Percentiles rank a stretch among this genome's conserved stretches.
Evolutionary conservation across 2,329 filamentous ascomycete species (phyloP).

Genomic region (Fusarium guadeloupense): DNA sequence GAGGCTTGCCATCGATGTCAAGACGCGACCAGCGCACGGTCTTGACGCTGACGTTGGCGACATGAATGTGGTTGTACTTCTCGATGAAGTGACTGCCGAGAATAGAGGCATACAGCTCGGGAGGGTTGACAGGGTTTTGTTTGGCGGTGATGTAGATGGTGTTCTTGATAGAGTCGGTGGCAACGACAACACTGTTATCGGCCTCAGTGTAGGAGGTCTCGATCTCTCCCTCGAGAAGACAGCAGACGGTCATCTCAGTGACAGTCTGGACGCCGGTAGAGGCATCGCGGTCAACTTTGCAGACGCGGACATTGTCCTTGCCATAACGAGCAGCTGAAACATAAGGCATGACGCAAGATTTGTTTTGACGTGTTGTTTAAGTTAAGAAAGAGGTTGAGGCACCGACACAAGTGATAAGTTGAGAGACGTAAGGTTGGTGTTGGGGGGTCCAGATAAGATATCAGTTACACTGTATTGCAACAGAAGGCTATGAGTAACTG

Average conservation of each 20-base stretch:
- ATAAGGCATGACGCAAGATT: conserved; percentile 57
- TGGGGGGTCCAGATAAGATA: conserved; percentile 10
- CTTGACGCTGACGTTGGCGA: conserved; percentile 81
- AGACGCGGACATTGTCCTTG: conserved; percentile 98
- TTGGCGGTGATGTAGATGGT: conserved; percentile 95
- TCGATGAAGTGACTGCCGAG: conserved; percentile 89
- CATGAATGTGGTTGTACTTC: conserved; percentile 87
- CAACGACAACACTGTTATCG: conserved; percentile 94
- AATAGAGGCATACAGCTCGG: conserved; percentile 88
- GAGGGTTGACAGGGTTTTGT: conserved; percentile 89
- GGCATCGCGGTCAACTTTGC: conserved; percentile 88
- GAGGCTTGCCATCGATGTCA: conserved; percentile 84
- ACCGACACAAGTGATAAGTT: conserved; percentile 11
- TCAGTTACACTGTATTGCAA: conserved; percentile 2
- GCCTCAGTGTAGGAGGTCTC: conserved; percentile 88
- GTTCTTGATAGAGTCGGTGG: conserved; percentile 98
- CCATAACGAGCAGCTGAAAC: conserved; percentile 77
- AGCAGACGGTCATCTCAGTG: conserved; percentile 94
- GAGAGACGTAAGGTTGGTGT: conserved; percentile 7
- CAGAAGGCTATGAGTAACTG: conserved; percentile 2
- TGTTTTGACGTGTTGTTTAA: conserved; percentile 10
- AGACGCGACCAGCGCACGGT: conserved; percentile 94
- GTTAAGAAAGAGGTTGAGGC: conserved; percentile 20
- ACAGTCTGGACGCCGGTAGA: conserved; percentile 83
- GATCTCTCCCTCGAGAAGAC: conserved; percentile 92